phyloP scores from a whole-genome alignment of 129 eudicot genomes.

The Mikania micrantha region DNA sequence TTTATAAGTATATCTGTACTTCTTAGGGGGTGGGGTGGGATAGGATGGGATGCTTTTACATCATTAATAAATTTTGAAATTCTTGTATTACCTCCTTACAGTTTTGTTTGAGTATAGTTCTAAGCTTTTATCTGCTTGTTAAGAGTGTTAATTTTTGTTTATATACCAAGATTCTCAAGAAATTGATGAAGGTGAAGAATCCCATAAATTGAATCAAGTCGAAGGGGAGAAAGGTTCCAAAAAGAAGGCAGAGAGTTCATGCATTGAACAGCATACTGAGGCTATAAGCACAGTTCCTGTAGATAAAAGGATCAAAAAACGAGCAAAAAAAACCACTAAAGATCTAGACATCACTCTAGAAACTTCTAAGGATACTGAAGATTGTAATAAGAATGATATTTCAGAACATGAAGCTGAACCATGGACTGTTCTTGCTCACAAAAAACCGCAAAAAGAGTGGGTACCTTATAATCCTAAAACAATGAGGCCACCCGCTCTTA shows the following conservation, averaged over 20 bases:
- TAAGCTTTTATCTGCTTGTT: constrained; percentile 9
- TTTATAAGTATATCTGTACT: neutral
- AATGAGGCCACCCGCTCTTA: constrained; percentile 78
- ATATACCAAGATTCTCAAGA: constrained; percentile 24
- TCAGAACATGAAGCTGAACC: constrained; percentile 52
- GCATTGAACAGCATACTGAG: constrained; percentile 21
- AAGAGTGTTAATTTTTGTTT: neutral
- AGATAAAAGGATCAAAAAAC: constrained; percentile 29
- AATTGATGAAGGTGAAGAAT: constrained; percentile 25
- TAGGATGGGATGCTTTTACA: no score
- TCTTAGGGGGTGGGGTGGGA: neutral
- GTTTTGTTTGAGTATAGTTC: neutral
- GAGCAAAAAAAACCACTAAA: constrained; percentile 19
- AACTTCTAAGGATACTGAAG: constrained; percentile 19
- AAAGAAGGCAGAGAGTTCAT: constrained; percentile 32
- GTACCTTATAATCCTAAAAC: constrained; percentile 73
- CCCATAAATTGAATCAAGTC: constrained; percentile 15
- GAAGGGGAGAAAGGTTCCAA: constrained; percentile 26
- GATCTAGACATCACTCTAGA: constrained; percentile 3
- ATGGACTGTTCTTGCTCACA: constrained; percentile 91
- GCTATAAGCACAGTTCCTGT: constrained; percentile 19
- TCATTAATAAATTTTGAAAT: neutral
- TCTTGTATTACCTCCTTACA: neutral
- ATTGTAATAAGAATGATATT: constrained; percentile 23
- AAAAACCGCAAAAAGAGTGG: constrained; percentile 96